These are phyloP conservation scores for Aquilaria sinensis DNA, from an alignment of 345 rosid genomes.

Conservation along the genomic window DNA sequence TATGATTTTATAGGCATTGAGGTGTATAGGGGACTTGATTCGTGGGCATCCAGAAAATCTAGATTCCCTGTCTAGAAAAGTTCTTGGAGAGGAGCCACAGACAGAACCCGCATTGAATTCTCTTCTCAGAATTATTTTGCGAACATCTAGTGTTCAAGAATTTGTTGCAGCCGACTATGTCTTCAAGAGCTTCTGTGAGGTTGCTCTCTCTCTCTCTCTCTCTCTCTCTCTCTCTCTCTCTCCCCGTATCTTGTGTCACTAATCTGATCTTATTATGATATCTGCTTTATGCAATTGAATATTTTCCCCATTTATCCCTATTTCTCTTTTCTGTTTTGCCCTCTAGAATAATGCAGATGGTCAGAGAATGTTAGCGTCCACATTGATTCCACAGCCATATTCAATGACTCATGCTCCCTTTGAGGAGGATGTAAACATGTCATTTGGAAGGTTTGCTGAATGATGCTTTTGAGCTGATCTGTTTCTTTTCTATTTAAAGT, in stretches of 20 bases:
- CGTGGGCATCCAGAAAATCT: conserved; percentile 62
- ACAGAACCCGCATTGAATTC: conserved; percentile 83
- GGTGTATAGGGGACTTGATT: conserved; percentile 72
- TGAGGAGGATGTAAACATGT: conserved; percentile 81
- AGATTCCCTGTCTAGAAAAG: conserved; percentile 70
- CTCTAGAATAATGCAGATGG: conserved; percentile 64
- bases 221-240: not conserved
- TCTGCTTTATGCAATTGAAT: not conserved
- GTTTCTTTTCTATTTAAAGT: not conserved
- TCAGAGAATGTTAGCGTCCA: conserved; percentile 80
- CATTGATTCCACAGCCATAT: conserved; percentile 75
- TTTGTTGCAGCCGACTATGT: conserved; percentile 78
- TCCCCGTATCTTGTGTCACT: not conserved
- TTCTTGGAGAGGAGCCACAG: conserved; percentile 80
- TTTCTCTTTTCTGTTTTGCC: conserved; percentile 10
- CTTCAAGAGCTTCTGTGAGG: conserved; percentile 82
- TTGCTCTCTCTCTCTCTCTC: conserved; percentile 21
- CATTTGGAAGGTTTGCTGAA: conserved; percentile 73
- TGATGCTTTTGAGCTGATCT: not conserved
- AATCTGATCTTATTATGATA: not conserved
- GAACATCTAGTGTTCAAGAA: conserved; percentile 76
- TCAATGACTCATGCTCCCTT: conserved; percentile 44
- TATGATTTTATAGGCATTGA: conserved; percentile 49
- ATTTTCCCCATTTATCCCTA: not conserved
- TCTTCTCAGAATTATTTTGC: conserved; percentile 72